Conservation (phyloP, 768 basidiomycete species). For the Boletus tomentosulus region DNA sequence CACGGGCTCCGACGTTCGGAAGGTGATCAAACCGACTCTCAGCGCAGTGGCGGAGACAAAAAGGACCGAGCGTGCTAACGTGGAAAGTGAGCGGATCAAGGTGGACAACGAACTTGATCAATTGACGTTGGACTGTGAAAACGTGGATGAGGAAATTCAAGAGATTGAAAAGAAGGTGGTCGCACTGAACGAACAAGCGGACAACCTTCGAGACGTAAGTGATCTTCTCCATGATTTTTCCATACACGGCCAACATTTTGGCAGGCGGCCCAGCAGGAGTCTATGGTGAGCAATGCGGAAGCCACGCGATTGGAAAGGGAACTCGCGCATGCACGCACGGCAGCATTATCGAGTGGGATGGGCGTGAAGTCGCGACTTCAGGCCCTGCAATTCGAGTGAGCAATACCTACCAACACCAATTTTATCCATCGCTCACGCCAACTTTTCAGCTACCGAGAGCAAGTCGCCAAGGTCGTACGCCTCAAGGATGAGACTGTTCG, state of each 20-base stretch:
- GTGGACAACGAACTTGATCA: slow-evolving; percentile 83
- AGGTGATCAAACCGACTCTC: slow-evolving; percentile 73
- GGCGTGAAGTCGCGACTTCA: slow-evolving; percentile 77
- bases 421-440: slow-evolving; percentile 1
- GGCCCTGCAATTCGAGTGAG: slow-evolving; percentile 71
- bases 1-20: slow-evolving; percentile 64
- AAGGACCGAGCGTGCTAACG: slow-evolving; percentile 58
- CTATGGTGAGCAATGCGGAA: slow-evolving; percentile 60
- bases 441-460: slow-evolving; percentile 65
- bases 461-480: slow-evolving; percentile 68
- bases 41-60: slow-evolving; percentile 67
- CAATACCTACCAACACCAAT: slow-evolving; percentile 4
- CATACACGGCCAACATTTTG: slow-evolving; percentile 1
- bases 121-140: slow-evolving; percentile 71
- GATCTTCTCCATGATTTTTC: background rate
- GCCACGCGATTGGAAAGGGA: slow-evolving; percentile 66
- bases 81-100: slow-evolving; percentile 76
- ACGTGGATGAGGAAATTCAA: slow-evolving; percentile 70
- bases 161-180: slow-evolving; percentile 72
- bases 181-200: slow-evolving; percentile 68
- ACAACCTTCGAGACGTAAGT: slow-evolving; percentile 76
- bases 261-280: slow-evolving; percentile 77
- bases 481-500: slow-evolving; percentile 77
- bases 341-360: slow-evolving; percentile 76
- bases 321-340: slow-evolving; percentile 67